Evolutionary conservation across 805 yeast species (phyloP).

Genomic region (Martiniozyma abietophila): DNA sequence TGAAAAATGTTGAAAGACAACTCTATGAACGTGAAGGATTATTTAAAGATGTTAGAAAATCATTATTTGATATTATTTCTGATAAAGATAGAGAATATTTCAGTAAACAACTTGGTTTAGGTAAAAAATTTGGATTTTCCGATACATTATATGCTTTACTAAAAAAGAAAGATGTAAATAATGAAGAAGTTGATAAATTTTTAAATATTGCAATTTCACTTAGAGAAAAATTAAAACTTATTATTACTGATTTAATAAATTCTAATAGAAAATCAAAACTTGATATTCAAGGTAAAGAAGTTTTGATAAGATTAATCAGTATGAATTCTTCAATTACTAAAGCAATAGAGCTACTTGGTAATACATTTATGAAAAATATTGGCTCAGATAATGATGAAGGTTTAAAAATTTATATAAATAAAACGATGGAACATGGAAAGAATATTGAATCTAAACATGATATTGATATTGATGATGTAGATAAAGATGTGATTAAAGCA

Average conservation of each 20-base stretch:
- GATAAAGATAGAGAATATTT: conserved; percentile 11
- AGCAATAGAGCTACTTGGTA: conserved; percentile 30
- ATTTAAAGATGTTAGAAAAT: conserved; percentile 4
- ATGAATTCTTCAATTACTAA: conserved; percentile 63
- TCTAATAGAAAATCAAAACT: conserved; percentile 48
- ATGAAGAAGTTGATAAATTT: conserved; percentile 17
- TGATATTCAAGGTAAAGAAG: conserved; percentile 64
- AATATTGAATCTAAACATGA: neutral
- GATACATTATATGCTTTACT: conserved; percentile 18
- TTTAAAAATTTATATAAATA: too few species aligned
- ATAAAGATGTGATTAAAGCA: conserved; percentile 2
- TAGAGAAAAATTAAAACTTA: conserved; percentile 34
- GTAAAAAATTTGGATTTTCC: conserved; percentile 13
- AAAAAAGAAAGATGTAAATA: conserved; percentile 12
- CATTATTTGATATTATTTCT: conserved; percentile 9
- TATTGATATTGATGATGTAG: conserved; percentile 1
- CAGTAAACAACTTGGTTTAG: conserved; percentile 8
- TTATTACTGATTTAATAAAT: conserved; percentile 48
- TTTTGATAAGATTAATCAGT: conserved; percentile 56
- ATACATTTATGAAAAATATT: neutral
- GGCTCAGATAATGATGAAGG: neutral
- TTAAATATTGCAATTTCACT: conserved; percentile 33
- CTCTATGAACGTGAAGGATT: conserved; percentile 20
- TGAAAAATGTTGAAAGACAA: conserved; percentile 68
- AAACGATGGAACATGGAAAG: conserved; percentile 1